Conservation (phyloP, 495 filamentous ascomycete genomes). For the Penicillium bovifimosum region DNA sequence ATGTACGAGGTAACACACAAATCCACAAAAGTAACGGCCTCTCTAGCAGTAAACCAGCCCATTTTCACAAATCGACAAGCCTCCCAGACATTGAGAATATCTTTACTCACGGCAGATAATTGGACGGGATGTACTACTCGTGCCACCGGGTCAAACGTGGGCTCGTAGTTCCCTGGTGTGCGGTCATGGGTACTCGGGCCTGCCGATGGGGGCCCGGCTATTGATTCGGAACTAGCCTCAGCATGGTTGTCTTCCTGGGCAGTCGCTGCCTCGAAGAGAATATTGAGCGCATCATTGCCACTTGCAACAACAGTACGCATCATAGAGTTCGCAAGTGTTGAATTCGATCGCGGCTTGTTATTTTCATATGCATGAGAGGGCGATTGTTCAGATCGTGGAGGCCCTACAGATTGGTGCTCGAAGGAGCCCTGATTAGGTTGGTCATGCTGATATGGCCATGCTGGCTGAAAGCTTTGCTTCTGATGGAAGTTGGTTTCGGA, state of each 20-base stretch:
- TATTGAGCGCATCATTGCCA: conserved; percentile 50
- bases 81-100: conserved; percentile 43
- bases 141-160: conserved; percentile 16
- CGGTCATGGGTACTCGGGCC: conserved; percentile 8
- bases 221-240: conserved; percentile 13
- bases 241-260: conserved; percentile 28
- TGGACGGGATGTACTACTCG: conserved; percentile 25
- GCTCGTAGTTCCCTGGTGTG: conserved; percentile 14
- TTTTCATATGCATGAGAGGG: conserved; percentile 15
- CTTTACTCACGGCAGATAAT: conserved; percentile 25
- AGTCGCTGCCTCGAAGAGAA: conserved; percentile 49
- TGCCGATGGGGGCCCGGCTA: conserved; percentile 8
- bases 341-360: conserved; percentile 26
- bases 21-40: conserved; percentile 46
- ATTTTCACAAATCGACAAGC: conserved; percentile 48
- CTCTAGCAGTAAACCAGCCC: conserved; percentile 49
- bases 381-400: conserved; percentile 2
- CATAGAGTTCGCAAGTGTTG: conserved; percentile 39
- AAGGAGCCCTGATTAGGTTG: neutral
- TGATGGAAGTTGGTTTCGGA: neutral
- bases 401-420: neutral
- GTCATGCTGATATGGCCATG: neutral
- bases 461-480: neutral
- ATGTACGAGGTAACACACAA: conserved; percentile 38
- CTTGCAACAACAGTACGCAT: conserved; percentile 47